Conservation (phyloP, 768 basidiomycete genomes). For the Rubroboletus satanas region DNA sequence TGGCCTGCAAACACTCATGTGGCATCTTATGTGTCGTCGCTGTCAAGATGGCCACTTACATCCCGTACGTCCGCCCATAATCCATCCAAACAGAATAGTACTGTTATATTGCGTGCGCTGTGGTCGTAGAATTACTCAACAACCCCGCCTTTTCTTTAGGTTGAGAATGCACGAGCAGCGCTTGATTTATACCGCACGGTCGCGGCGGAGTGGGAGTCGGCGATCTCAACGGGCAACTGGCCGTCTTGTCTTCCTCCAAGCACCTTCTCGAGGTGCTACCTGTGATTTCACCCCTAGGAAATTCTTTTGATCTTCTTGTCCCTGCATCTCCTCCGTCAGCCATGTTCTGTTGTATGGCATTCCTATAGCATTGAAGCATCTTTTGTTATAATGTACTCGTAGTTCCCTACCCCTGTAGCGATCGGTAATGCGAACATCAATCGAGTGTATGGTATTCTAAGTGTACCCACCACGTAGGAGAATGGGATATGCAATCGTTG, state of each 20-base stretch:
- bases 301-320: slow-evolving; percentile 16
- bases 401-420: slow-evolving; percentile 11
- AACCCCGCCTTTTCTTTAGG: slow-evolving; percentile 37
- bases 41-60: slow-evolving; percentile 70
- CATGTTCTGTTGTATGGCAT: slow-evolving; percentile 6
- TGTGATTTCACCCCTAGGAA: slow-evolving; percentile 32
- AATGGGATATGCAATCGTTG: not conserved
- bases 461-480: not conserved
- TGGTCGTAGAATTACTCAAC: slow-evolving; percentile 11
- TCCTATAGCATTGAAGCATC: slow-evolving; percentile 8
- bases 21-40: slow-evolving; percentile 77
- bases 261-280: slow-evolving; percentile 77
- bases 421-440: slow-evolving; percentile 17
- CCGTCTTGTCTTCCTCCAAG: slow-evolving; percentile 73
- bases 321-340: not conserved
- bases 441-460: slow-evolving; percentile 2
- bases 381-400: slow-evolving; percentile 23
- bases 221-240: slow-evolving; percentile 62
- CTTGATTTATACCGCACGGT: slow-evolving; percentile 54
- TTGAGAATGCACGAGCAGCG: slow-evolving; percentile 70
- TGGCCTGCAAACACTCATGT: slow-evolving; percentile 75
- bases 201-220: slow-evolving; percentile 61
- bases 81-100: not conserved
- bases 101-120: not conserved
- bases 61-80: slow-evolving; percentile 49